These are phyloP conservation scores for Tylopilus sp. DNA, from an alignment of 768 basidiomycete species.

Conservation along the genomic window DNA sequence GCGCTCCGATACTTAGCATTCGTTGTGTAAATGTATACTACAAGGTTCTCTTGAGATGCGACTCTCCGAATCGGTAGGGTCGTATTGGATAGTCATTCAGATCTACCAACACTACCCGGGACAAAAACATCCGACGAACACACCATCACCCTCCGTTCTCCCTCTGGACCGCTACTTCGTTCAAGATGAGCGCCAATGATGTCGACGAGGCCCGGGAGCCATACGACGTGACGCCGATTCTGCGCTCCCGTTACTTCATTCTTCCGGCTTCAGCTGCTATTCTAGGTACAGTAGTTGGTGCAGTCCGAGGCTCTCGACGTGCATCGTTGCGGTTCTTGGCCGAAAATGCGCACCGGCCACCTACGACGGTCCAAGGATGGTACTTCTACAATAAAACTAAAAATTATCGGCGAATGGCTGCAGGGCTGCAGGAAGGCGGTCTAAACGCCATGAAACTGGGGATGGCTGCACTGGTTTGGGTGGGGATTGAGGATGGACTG, in stretches of 20 bases:
- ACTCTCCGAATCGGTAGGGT: too few species aligned
- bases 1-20: too few species aligned
- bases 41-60: too few species aligned
- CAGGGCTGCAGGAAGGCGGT: slow-evolving; percentile 65
- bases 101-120: too few species aligned
- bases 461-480: slow-evolving; percentile 45
- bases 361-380: slow-evolving; percentile 86
- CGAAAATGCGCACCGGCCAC: slow-evolving; percentile 89
- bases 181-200: slow-evolving; percentile 17
- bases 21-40: too few species aligned
- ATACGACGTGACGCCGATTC: slow-evolving; percentile 31
- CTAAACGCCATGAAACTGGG: slow-evolving; percentile 52
- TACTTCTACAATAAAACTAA: slow-evolving; percentile 97
- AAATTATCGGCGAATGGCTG: slow-evolving; percentile 81
- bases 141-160: neutral
- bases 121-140: neutral
- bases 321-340: slow-evolving; percentile 81
- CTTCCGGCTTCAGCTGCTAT: slow-evolving; percentile 59
- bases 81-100: too few species aligned
- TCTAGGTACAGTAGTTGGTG: slow-evolving; percentile 66
- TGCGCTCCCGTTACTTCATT: slow-evolving; percentile 50
- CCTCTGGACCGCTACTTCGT: neutral
- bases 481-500: slow-evolving; percentile 45
- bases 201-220: slow-evolving; percentile 12
- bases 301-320: slow-evolving; percentile 65